Conservation (phyloP, 106 monocot genomes). For the Narthecium ossifragum region DNA sequence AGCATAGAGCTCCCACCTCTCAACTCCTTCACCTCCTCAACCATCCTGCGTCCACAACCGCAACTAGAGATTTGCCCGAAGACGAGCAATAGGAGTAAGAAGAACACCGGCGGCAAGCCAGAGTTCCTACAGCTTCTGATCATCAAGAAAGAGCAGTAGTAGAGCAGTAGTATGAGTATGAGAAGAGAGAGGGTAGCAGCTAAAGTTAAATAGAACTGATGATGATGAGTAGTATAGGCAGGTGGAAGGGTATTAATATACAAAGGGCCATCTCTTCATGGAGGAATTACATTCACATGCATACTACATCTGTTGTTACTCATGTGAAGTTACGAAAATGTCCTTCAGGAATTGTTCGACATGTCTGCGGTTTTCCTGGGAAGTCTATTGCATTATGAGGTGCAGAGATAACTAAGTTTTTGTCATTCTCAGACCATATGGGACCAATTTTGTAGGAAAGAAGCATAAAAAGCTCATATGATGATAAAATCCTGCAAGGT, state of each 20-base stretch:
- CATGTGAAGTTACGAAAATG: no score
- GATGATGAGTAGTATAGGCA: not conserved
- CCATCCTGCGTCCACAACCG: not conserved
- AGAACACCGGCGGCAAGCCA: slow-evolving; percentile 1
- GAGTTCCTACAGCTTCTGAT: not conserved
- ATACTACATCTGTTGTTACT: no score
- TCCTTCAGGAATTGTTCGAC: no score
- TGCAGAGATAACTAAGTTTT: no score
- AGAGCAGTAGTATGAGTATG: not conserved
- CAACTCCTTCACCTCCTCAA: not conserved
- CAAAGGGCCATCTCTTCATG: no score
- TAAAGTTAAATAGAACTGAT: not conserved
- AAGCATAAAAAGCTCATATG: no score
- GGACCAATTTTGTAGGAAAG: no score
- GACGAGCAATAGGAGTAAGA: slow-evolving; percentile 12
- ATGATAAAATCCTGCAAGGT: no score
- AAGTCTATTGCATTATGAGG: no score
- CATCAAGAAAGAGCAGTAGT: not conserved
- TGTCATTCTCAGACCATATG: no score
- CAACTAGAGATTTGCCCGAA: not conserved
- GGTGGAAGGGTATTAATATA: not conserved
- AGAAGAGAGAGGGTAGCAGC: not conserved
- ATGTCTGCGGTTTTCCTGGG: no score
- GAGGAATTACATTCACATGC: no score
- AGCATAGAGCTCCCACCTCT: not conserved